Evolutionary conservation across 1,284 basidiomycete species (phyloP), one percentile per base, ranked within the genome.

Genomic region (Trichosporon sp.): DNA sequence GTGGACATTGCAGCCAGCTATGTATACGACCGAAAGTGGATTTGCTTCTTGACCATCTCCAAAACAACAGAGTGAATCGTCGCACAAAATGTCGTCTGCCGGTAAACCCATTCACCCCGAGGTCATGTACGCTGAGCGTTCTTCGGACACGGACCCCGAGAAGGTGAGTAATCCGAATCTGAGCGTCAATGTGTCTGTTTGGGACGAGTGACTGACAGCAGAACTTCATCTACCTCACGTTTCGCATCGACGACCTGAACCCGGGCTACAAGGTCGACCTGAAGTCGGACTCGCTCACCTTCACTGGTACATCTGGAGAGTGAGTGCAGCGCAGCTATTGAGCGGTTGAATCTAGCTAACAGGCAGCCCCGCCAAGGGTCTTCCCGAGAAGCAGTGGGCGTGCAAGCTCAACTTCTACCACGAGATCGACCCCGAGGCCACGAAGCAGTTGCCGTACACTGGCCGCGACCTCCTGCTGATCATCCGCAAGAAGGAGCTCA

Each of bases 81-180:
- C 31, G 59, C 59, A 63, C 43, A 67, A 69, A 70, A 83, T 83
- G 81, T 76, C 81, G 81, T 76, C 81, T 43, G 66, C 70, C 40
- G 37, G 51, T 70, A 75, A 74, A 64, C 78, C 79, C 73, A 75
- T 83, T 73, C 92, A 94, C 84, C 93, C 94, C 61, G 93, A 96
- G 85, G 86, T 96, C 68, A 87, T 93, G 2, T 97, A 94, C 92
- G 94, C 94, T 66, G 93, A 97, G 84, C 89, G 94, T 76, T 92
- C 90, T 85, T 92, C 90, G 35, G 87, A 85, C 26, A 77, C 85
- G 8, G 88, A 87, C 26, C 86, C 89, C 64, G 88, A 88, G 71
- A 94, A 94, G 87, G 94, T 92, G 70, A 73, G 81, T 68, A 31
- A 16, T 16, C 6, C 26, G 38, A 19, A 16, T 4, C 40, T 35